Conservation (phyloP, 2,329 filamentous ascomycete species). For the Aspergillus costaricaensis region DNA sequence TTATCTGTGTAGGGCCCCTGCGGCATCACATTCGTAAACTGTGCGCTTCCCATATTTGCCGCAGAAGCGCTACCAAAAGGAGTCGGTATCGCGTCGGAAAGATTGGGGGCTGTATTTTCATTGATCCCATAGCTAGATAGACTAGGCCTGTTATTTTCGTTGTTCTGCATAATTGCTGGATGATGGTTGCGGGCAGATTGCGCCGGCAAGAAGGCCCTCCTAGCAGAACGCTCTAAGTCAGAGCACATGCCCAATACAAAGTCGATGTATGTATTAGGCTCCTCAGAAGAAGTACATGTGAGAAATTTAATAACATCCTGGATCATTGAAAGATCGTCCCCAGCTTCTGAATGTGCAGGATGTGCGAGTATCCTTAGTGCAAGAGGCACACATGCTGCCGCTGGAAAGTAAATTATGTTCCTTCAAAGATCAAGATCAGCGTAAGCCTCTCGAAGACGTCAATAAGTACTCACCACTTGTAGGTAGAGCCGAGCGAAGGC, state of each 20-base stretch:
- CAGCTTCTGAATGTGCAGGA: conserved; percentile 6
- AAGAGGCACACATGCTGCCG: conserved; percentile 15
- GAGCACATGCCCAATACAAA: conserved; percentile 16
- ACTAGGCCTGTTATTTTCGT: neutral
- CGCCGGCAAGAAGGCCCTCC: neutral
- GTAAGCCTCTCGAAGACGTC: neutral
- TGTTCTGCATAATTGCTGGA: neutral
- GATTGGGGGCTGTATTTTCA: neutral
- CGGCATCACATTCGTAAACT: neutral
- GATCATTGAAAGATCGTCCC: conserved; percentile 5
- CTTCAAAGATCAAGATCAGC: neutral
- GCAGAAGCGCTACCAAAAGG: neutral
- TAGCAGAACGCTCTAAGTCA: conserved; percentile 13
- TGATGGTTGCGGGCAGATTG: neutral
- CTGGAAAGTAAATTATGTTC: conserved; percentile 21
- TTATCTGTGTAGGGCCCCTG: neutral
- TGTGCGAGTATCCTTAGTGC: neutral
- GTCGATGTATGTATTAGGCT: conserved; percentile 20
- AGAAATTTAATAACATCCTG: conserved; percentile 10
- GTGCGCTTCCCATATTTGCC: neutral
- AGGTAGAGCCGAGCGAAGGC: conserved; percentile 9
- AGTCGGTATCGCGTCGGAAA: neutral
- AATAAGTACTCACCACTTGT: conserved; percentile 7
- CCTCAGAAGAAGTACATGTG: conserved; percentile 8
- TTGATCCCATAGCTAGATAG: neutral